phyloP scores from a whole-genome alignment of 495 filamentous ascomycete species.

The Elaphomyces granulatus region DNA sequence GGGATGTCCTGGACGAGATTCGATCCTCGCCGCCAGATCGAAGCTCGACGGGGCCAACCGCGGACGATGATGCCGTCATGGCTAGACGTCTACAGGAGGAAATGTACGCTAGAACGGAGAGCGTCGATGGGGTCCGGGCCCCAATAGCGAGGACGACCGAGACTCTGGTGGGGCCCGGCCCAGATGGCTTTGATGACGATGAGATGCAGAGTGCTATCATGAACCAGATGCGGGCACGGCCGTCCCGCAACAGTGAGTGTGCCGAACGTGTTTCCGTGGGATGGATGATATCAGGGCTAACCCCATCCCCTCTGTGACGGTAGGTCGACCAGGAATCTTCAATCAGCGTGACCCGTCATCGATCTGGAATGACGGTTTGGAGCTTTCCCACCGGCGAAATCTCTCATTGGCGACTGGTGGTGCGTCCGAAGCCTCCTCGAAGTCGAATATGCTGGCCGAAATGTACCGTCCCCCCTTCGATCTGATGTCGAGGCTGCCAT shows the following conservation, averaged over 20 bases:
- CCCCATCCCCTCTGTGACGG: no score
- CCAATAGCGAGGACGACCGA: constrained; percentile 87
- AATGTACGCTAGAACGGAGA: constrained; percentile 47
- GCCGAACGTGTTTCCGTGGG: no score
- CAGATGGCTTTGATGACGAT: constrained; percentile 40
- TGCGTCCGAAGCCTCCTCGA: constrained; percentile 54
- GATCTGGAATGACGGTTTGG: constrained; percentile 56
- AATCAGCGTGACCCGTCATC: constrained; percentile 56
- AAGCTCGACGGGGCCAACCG: constrained; percentile 10
- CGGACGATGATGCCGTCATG: constrained; percentile 89
- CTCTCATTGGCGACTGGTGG: constrained; percentile 55
- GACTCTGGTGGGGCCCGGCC: constrained; percentile 64
- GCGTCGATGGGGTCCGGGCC: constrained; percentile 61
- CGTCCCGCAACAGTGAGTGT: constrained; percentile 27
- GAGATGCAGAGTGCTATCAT: constrained; percentile 48
- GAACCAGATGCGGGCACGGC: constrained; percentile 48
- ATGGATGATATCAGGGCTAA: no score
- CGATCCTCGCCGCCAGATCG: constrained; percentile 11
- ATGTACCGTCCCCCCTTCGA: constrained; percentile 86
- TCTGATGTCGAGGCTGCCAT: constrained; percentile 57
- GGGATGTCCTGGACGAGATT: constrained; percentile 19
- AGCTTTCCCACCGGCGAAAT: constrained; percentile 31
- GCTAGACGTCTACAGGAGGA: constrained; percentile 84
- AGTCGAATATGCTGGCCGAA: constrained; percentile 64
- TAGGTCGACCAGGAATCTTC: constrained; percentile 62